These are phyloP conservation scores for Neurospora sp. DNA, from an alignment of 495 filamentous ascomycete genomes.

Conservation along the genomic window DNA sequence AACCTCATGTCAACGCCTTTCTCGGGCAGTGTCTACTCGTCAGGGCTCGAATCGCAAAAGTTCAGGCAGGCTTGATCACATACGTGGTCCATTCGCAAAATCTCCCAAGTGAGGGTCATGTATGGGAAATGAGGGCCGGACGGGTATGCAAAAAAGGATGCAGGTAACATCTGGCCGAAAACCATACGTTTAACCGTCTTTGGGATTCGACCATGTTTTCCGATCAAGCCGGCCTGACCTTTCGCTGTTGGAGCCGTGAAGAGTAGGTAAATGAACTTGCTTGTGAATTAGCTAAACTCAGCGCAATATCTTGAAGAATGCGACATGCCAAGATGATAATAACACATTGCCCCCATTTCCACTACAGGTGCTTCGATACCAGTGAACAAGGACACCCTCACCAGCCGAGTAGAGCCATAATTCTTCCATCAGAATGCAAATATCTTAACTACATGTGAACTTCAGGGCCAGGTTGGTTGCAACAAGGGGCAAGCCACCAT, in stretches of 20 bases:
- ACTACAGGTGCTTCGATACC: neutral
- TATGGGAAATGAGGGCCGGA: neutral
- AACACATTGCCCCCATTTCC: neutral
- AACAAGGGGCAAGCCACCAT: neutral
- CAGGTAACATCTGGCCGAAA: no score
- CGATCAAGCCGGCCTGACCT: neutral
- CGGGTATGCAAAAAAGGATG: neutral
- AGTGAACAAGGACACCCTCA: neutral
- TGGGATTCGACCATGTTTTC: neutral
- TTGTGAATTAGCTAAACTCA: neutral
- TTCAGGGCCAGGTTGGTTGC: neutral
- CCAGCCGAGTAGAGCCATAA: neutral
- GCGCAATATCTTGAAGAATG: neutral
- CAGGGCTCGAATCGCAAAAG: neutral
- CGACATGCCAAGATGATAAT: neutral
- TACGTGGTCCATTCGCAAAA: neutral
- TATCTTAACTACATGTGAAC: neutral
- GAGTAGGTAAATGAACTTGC: neutral
- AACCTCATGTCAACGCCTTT: neutral
- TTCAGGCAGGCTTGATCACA: neutral
- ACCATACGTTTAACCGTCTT: no score
- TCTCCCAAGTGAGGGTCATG: neutral
- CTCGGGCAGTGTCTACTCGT: neutral
- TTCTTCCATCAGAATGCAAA: neutral
- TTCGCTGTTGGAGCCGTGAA: neutral